Percentiles rank a stretch among this genome's conserved stretches.
Conservation (phyloP, 208 protist genomes). For the Acanthamoeba lenticulata region DNA sequence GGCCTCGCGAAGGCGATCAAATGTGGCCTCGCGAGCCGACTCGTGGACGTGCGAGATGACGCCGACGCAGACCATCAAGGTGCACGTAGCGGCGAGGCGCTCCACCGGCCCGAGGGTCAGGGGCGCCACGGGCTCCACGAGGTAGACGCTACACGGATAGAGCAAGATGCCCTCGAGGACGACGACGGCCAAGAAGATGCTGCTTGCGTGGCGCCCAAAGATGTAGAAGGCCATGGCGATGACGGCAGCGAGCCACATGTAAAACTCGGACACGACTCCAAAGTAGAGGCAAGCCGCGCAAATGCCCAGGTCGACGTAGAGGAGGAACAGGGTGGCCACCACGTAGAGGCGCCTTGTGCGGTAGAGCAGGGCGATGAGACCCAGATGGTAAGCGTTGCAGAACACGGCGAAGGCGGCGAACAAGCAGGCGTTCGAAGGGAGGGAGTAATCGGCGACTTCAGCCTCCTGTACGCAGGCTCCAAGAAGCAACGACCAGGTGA, state of each 20-base stretch:
- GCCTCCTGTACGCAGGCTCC: too few species aligned
- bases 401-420: background rate
- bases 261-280: background rate
- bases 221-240: background rate
- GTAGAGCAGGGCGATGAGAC: background rate
- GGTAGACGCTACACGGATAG: background rate
- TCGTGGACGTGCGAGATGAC: slow-evolving; percentile 28
- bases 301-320: background rate
- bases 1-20: background rate
- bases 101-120: background rate
- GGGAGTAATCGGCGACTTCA: too few species aligned
- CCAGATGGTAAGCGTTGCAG: background rate
- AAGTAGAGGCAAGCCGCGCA: slow-evolving; percentile 25
- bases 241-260: background rate
- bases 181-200: background rate
- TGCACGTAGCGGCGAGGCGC: background rate
- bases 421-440: background rate
- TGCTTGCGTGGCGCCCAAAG: background rate
- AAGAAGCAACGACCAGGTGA: background rate
- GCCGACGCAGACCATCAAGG: background rate
- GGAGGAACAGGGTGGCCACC: background rate
- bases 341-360: background rate
- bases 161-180: background rate
- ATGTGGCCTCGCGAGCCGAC: background rate
- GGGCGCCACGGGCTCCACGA: background rate